Percentiles rank a stretch among this genome's conserved stretches.
phyloP scores from a whole-genome alignment of 345 rosid genomes.

The Citrus maxima region DNA sequence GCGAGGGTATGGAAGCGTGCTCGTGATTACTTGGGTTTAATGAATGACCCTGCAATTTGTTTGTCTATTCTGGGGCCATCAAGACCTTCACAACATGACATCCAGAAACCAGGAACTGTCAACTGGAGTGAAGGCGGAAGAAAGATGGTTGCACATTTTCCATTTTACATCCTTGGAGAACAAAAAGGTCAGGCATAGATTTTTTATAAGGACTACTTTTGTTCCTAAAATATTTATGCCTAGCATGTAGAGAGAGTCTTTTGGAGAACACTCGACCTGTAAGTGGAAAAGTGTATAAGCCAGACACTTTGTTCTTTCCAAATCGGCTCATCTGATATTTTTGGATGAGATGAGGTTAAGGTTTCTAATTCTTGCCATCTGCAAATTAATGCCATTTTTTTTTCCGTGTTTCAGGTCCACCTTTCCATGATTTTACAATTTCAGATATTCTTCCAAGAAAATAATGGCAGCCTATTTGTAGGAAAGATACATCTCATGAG shows the following conservation, averaged over 20 bases:
- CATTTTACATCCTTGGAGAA: constrained; percentile 80
- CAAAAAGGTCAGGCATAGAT: constrained; percentile 55
- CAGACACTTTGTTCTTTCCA: background rate
- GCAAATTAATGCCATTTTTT: background rate
- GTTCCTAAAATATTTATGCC: background rate
- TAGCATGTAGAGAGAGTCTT: background rate
- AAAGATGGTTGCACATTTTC: constrained; percentile 69
- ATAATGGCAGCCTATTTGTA: constrained; percentile 12
- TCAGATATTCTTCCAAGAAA: constrained; percentile 56
- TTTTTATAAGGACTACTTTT: background rate
- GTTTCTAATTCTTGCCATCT: background rate
- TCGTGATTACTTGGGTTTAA: constrained; percentile 78
- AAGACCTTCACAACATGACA: constrained; percentile 39
- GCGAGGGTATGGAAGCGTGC: constrained; percentile 79
- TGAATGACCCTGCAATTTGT: constrained; percentile 78
- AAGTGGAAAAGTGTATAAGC: background rate
- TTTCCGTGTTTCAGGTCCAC: constrained; percentile 56
- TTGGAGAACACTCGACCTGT: background rate
- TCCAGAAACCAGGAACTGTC: constrained; percentile 61
- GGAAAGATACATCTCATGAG: background rate
- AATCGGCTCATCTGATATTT: background rate
- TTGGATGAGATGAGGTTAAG: background rate
- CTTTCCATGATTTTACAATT: constrained; percentile 83
- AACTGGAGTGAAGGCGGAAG: constrained; percentile 79
- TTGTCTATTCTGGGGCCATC: constrained; percentile 80